Base-by-base conservation (phyloP, 1,139 yeast species). In the Kodamaea arcana region DNA sequence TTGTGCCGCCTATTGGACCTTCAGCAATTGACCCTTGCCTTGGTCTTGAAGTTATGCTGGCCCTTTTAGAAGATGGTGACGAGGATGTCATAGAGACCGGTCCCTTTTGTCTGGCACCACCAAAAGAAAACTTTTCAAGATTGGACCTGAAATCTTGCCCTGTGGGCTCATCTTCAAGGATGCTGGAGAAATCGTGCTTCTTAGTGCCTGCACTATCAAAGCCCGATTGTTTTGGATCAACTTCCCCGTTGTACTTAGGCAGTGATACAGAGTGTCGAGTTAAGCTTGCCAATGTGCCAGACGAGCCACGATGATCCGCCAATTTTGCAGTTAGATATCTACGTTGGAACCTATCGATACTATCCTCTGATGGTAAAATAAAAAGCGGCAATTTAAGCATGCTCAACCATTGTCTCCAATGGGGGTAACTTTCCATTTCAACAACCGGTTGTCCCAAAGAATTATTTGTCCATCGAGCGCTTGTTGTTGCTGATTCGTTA, bases 331-430 rank as follows among this genome's bases (percentile, higher is more conserved):
- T 42, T 26, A 62, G 39, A 37, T 53, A 57, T 23, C 52, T 43
- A 22, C 41, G 36, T 43, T 64, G 69, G 35, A 62, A 51, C 35
- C 49, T 45, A 12, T 48, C 37, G 16, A 62, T 53, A 34, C 58
- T 59, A 13, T 53, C 56, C 17, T 65, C 69, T 1, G 63, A 54
- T 2, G 80, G 79, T 20, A 74, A 54, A 24, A 46, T 45, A 45
- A 62, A 72, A 14, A 72, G 52, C 4, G 80, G 80, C 22, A 69
- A 49, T n/a, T 49, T 50, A 15, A 69, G 43, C 43, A 50, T 52
- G 40, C 58, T 53, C 27, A 70, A 36, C 37, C 57, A 39, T 15
- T 54, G 55, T 43, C 80, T 58, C 72, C 73, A 69, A 9, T 28
- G 30, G 1, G 63, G 48, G 39, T 54, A 63, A 27, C 45, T 42